Base-by-base conservation (phyloP, 768 basidiomycete genomes). In the Lactarius hengduanensis region DNA sequence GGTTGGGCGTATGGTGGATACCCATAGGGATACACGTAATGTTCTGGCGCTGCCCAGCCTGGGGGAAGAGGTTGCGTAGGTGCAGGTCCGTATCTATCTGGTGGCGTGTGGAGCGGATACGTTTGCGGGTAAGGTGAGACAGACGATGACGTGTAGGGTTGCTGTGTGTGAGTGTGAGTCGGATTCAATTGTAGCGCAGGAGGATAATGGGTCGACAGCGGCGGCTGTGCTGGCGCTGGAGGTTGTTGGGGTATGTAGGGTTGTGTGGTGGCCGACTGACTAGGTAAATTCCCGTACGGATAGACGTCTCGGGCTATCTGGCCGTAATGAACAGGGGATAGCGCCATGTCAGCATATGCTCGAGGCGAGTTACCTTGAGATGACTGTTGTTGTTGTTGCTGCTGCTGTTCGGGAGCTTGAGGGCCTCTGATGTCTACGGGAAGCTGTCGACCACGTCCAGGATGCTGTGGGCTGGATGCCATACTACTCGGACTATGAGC, bases 401-500 rank as follows among this genome's bases (percentile, higher is more conserved):
- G 59, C 20, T 54, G 61, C 56, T 62, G 63, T 47, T 61, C 59
- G 16, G 47, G 45, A 59, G 64, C 40, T 43, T 60, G 67, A 5
- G 32, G n/a, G 18, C 36, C 34, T 15, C 54, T 45, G n/a, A 22
- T 18, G 30, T 65, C 64, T n/a, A 40, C 28, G n/a, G 58, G 65
- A 41, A 69, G 62, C 47, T 61, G 64, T 22, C 68, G 65, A 53
- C 70, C 62, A 16, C 70, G 68, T 40, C 22, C 59, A 3, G 40
- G 41, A n/a, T 69, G 64, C 8, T 74, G 77, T 16, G 84, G 84
- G 63, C 84, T 86, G 13, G 85, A 84, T 5, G 81, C 79, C 22
- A 78, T 74, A 71, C 82, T 84, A 38, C 78, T 80, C 0, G 77
- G 77, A 56, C 83, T 84, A 55, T 81, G 79, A 34, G 75, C 72